Base-by-base conservation (phyloP, 1,139 yeast genomes). In the Trichomonascaceae sp. region DNA sequence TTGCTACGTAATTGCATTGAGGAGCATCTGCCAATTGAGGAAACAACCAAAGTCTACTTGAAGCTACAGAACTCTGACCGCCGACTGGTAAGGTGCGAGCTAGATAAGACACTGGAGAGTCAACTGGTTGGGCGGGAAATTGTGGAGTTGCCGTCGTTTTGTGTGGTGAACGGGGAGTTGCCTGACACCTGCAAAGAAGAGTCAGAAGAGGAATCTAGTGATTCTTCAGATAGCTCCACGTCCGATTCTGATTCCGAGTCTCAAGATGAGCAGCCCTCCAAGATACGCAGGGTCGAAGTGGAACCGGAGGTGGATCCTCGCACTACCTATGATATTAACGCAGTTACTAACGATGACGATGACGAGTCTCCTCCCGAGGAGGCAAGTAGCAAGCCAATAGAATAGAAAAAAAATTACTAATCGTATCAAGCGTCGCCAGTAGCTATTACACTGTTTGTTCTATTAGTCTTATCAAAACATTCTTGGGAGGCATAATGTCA, bases 321-420 rank as follows among this genome's bases (percentile, higher is more conserved):
- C 32, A 25, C 22, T 16, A 17, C 27, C 14, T 13, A 25, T 11
- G n/a, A n/a, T n/a, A n/a, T n/a, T n/a, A 13, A 5, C 17, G 13
- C 15, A n/a, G 8, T 14, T 4, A 18, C 13, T 6, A 38, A 26
- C 32, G 36, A 28, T 25, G 32, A 13, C 22, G 35, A 25, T 3
- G 17, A 23, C 28, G 38, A 35, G 15, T 31, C 39, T 3, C 37
- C 37, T 23, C 42, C 42, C 13, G 39, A 35, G 27, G 44, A 41
- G 28, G 37, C n/a, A n/a, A n/a, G n/a, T n/a, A n/a, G n/a, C n/a
- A n/a, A n/a, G n/a, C n/a, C n/a, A n/a, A n/a, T n/a, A n/a, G n/a
- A n/a, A n/a, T n/a, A n/a, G n/a, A n/a, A n/a, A n/a, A n/a, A n/a
- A n/a, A n/a, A n/a, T n/a, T n/a, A n/a, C n/a, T n/a, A n/a, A n/a